A percentile compares a stretch with the other conserved stretches of the same genome.
Conservation (phyloP, 75 land plant species). For the Larix kaempferi region DNA sequence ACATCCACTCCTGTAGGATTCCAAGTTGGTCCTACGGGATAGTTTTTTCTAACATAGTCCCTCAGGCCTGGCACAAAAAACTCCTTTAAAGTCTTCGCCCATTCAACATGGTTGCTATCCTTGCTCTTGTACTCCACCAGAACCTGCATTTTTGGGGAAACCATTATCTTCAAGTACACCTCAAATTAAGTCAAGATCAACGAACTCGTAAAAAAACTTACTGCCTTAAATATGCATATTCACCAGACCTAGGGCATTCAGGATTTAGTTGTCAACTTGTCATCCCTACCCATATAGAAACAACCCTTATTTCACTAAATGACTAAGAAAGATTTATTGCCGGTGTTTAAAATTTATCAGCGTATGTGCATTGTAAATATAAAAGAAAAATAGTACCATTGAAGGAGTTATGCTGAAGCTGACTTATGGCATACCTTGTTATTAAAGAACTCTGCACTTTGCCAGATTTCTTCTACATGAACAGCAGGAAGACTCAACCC, state of each 20-base stretch:
- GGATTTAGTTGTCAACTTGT: not conserved
- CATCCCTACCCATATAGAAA: too few species aligned
- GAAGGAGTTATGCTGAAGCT: not conserved
- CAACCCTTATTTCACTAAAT: too few species aligned
- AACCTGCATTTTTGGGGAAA: slow-evolving; percentile 18
- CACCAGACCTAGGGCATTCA: not conserved
- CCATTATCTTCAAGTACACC: not conserved
- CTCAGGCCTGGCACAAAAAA: slow-evolving; percentile 38
- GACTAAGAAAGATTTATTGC: too few species aligned
- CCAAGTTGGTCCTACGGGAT: slow-evolving; percentile 41
- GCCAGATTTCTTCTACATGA: slow-evolving; percentile 49
- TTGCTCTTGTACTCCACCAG: slow-evolving; percentile 35
- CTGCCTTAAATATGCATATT: not conserved
- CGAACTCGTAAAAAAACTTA: not conserved
- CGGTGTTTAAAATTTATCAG: too few species aligned
- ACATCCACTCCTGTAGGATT: slow-evolving; percentile 29
- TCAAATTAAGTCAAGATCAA: not conserved
- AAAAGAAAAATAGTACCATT: too few species aligned
- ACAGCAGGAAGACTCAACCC: slow-evolving; percentile 39
- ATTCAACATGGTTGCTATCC: slow-evolving; percentile 36
- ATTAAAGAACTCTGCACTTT: slow-evolving; percentile 45
- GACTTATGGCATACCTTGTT: slow-evolving; percentile 28
- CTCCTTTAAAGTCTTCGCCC: slow-evolving; percentile 48
- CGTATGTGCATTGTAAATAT: too few species aligned
- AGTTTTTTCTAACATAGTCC: slow-evolving; percentile 36